These are phyloP conservation scores for Zoysia matrella DNA, from an alignment of 202 grass and related monocot genomes.

Conservation along the genomic window DNA sequence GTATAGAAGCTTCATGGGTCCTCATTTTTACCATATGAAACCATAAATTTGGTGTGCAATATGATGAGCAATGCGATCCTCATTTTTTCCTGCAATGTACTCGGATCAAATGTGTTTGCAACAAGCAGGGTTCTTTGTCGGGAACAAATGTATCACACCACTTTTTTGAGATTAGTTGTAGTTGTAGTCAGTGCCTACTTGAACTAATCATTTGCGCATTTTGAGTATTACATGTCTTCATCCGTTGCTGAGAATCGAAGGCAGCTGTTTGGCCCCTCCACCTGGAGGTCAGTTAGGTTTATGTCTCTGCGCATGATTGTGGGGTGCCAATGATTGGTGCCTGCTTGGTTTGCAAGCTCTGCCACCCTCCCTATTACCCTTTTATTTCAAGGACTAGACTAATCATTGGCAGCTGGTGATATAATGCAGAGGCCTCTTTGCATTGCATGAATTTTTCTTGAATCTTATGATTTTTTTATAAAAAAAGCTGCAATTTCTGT, in stretches of 20 bases:
- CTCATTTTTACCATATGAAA: conserved; percentile 35
- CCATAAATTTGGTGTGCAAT: conserved; percentile 17
- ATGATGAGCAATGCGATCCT: background rate
- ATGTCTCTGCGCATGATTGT: conserved; percentile 29
- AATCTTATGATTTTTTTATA: too few species aligned
- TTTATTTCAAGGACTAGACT: conserved; percentile 13
- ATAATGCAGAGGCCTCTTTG: too few species aligned
- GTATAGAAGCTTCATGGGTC: conserved; percentile 37
- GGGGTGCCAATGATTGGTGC: conserved; percentile 38
- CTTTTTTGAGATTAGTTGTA: conserved; percentile 4
- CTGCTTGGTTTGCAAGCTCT: conserved; percentile 54
- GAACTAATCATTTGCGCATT: conserved; percentile 32
- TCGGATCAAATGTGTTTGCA: background rate
- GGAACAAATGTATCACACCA: background rate
- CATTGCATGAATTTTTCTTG: too few species aligned
- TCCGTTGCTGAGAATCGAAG: conserved; percentile 34
- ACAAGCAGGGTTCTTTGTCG: background rate
- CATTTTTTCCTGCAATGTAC: background rate
- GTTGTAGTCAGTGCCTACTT: background rate
- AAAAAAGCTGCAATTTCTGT: too few species aligned
- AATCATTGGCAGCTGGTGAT: conserved; percentile 8
- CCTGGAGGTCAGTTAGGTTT: conserved; percentile 31
- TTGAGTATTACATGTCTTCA: background rate
- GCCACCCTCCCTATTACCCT: conserved; percentile 12
- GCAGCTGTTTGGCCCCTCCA: conserved; percentile 17